A percentile compares a stretch with the other conserved stretches of the same genome.
phyloP scores from a whole-genome alignment of 1,139 yeast species.

The Blastobotrys elegans region DNA sequence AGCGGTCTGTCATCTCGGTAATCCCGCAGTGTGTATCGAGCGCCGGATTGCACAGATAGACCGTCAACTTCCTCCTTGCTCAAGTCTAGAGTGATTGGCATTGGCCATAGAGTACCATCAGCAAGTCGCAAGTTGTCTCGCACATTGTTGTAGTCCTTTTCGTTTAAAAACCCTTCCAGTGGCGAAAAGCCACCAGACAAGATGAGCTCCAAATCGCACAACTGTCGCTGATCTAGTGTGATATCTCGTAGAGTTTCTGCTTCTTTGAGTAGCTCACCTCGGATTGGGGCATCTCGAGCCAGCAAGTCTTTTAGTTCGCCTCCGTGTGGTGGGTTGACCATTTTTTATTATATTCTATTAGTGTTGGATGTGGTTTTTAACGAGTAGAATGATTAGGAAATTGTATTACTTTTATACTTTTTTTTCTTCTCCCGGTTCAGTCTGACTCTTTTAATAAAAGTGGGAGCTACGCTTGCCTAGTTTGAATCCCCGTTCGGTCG shows the following conservation, averaged over 20 bases:
- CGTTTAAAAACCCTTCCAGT: constrained; percentile 74
- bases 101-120: constrained; percentile 82
- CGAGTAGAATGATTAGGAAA: neutral
- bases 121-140: constrained; percentile 71
- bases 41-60: constrained; percentile 44
- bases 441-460: no score
- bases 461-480: no score
- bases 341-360: constrained; percentile 25
- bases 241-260: constrained; percentile 50
- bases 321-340: constrained; percentile 85
- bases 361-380: neutral
- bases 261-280: constrained; percentile 53
- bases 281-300: constrained; percentile 68
- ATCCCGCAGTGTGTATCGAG: constrained; percentile 71
- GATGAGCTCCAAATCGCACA: constrained; percentile 89
- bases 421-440: neutral
- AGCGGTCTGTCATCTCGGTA: constrained; percentile 75
- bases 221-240: constrained; percentile 75
- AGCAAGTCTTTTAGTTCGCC: constrained; percentile 82
- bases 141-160: constrained; percentile 76
- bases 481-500: no score
- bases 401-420: neutral
- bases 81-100: constrained; percentile 88
- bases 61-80: constrained; percentile 47
- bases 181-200: constrained; percentile 95